phyloP scores from a whole-genome alignment of 139 green algal genomes.

The Tetraselmis chui region DNA sequence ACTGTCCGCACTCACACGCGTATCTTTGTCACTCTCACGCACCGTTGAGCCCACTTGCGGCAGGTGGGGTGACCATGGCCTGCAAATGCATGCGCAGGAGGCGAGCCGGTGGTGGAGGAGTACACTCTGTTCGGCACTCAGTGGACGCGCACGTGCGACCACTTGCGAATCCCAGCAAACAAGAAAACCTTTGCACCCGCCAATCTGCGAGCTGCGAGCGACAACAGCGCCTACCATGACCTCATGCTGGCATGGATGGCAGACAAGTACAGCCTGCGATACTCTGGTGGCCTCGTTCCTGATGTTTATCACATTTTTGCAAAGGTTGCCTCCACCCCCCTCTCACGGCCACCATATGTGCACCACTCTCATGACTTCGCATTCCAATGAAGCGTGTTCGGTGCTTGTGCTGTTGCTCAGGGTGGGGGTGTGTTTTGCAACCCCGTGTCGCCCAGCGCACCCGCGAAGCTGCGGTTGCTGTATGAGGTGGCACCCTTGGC shows the following conservation, averaged over 20 bases:
- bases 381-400: too few relatives aligned
- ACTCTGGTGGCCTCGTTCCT: constrained; percentile 72
- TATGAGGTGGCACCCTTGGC: constrained; percentile 76
- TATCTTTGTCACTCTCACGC: too few relatives aligned
- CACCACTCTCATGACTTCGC: too few relatives aligned
- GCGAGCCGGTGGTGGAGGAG: constrained; percentile 28
- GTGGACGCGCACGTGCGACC: constrained; percentile 21
- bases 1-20: too few relatives aligned
- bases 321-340: constrained; percentile 39
- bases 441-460: constrained; percentile 44
- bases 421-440: constrained; percentile 79
- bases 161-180: constrained; percentile 25
- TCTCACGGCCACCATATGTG: too few relatives aligned
- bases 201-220: constrained; percentile 58
- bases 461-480: constrained; percentile 75
- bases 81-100: background rate
- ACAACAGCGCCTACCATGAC: constrained; percentile 47
- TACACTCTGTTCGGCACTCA: constrained; percentile 17
- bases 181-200: constrained; percentile 58
- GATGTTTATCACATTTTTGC: constrained; percentile 82
- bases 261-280: constrained; percentile 48
- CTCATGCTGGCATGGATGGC: constrained; percentile 55
- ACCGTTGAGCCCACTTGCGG: too few relatives aligned
- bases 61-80: background rate
- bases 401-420: constrained; percentile 23